Percentiles rank a stretch among this genome's conserved stretches.
phyloP scores from a whole-genome alignment of 257 asterid species.

The Craterostigma plantagineum region DNA sequence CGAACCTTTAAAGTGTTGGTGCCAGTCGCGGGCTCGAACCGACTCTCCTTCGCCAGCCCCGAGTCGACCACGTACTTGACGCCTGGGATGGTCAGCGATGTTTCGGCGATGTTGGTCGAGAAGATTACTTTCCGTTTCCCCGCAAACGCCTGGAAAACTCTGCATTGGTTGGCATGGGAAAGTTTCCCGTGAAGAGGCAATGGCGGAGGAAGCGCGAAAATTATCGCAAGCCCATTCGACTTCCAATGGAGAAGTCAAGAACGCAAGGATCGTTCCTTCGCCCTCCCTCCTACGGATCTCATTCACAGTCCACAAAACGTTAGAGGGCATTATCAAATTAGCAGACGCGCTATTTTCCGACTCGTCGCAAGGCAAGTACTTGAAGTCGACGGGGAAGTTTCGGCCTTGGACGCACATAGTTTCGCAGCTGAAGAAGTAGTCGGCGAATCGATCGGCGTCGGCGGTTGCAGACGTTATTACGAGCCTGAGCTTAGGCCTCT shows the following conservation, averaged over 20 bases:
- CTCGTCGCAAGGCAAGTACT: slow-evolving; percentile 44
- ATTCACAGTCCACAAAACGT: slow-evolving; percentile 41
- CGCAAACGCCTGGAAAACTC: slow-evolving; percentile 40
- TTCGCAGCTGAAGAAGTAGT: slow-evolving; percentile 61
- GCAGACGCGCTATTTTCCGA: slow-evolving; percentile 19
- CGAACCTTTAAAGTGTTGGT: slow-evolving; percentile 65
- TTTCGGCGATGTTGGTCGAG: slow-evolving; percentile 85
- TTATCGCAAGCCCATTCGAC: slow-evolving; percentile 94
- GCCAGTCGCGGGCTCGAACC: slow-evolving; percentile 70
- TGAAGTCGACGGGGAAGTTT: slow-evolving; percentile 64
- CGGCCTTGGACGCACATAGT: slow-evolving; percentile 57
- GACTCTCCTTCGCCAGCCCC: slow-evolving; percentile 77
- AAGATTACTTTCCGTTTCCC: slow-evolving; percentile 74
- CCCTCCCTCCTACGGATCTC: slow-evolving; percentile 38
- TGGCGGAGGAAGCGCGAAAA: slow-evolving; percentile 30
- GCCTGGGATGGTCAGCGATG: slow-evolving; percentile 90
- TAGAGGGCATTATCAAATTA: slow-evolving; percentile 30
- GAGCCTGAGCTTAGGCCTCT: slow-evolving; percentile 59
- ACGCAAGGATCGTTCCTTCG: slow-evolving; percentile 82
- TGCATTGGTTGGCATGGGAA: slow-evolving; percentile 52
- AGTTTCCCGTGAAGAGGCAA: slow-evolving; percentile 89
- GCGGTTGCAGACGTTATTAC: slow-evolving; percentile 94
- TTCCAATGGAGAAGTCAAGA: slow-evolving; percentile 91
- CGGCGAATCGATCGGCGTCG: slow-evolving; percentile 57
- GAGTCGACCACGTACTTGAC: slow-evolving; percentile 84